These are phyloP conservation scores for Beauveria brongniartii DNA, from an alignment of 2,329 filamentous ascomycete genomes.

Conservation along the genomic window DNA sequence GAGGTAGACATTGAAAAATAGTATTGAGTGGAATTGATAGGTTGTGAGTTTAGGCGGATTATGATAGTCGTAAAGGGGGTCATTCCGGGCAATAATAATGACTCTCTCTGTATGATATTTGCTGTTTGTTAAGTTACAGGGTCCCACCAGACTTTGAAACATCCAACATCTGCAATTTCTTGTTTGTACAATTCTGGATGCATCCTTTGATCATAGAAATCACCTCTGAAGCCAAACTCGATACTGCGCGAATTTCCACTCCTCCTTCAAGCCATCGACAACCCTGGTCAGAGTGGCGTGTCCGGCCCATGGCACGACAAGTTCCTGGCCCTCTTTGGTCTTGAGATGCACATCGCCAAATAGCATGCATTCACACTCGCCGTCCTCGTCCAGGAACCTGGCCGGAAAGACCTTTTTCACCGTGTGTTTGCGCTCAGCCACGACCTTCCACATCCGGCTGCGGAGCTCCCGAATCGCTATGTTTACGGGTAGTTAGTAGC, in stretches of 20 bases:
- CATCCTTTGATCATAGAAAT: background rate
- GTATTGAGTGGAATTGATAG: too few species aligned
- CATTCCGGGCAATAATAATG: too few species aligned
- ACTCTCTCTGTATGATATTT: too few species aligned
- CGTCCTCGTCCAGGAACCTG: constrained; percentile 20
- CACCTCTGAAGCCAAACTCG: constrained; percentile 25
- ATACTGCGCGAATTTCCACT: constrained; percentile 27
- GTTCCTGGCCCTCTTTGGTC: constrained; percentile 20
- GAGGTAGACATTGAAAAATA: too few species aligned
- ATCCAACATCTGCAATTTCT: too few species aligned
- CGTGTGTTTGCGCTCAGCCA: constrained; percentile 32
- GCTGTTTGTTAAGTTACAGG: too few species aligned
- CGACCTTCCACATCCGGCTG: constrained; percentile 34
- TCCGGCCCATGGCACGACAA: constrained; percentile 23
- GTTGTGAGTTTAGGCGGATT: too few species aligned
- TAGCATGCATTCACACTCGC: constrained; percentile 27
- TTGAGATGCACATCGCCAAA: constrained; percentile 22
- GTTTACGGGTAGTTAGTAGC: background rate
- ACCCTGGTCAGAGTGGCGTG: constrained; percentile 23
- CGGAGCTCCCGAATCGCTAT: constrained; percentile 34
- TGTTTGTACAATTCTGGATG: too few species aligned
- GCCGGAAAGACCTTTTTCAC: constrained; percentile 35
- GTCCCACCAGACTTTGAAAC: too few species aligned
- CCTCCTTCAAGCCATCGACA: constrained; percentile 15
- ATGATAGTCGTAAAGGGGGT: too few species aligned